Percentiles rank a stretch among this genome's conserved stretches.
phyloP scores from a whole-genome alignment of 352 stramenopile genomes.

The Nothophytophthora sp. region DNA sequence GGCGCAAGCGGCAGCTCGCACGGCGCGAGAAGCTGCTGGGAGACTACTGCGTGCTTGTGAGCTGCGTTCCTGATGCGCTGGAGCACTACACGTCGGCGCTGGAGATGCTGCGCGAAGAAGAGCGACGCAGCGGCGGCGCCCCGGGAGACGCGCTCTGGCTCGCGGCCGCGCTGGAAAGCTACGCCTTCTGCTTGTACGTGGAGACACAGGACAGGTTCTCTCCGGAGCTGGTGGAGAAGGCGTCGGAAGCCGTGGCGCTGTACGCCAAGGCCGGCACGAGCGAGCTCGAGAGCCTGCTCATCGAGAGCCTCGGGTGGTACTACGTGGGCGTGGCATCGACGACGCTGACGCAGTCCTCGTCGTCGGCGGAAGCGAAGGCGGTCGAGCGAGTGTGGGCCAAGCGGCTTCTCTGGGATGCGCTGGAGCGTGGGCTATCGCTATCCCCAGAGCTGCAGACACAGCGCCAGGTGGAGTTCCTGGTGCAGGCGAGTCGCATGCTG shows the following conservation, averaged over 20 bases:
- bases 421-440: constrained; percentile 58
- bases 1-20: constrained; percentile 48
- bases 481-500: constrained; percentile 67
- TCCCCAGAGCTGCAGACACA: constrained; percentile 49
- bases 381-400: constrained; percentile 71
- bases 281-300: constrained; percentile 72
- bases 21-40: constrained; percentile 79
- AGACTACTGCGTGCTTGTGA: constrained; percentile 75
- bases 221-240: constrained; percentile 79
- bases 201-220: constrained; percentile 56
- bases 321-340: constrained; percentile 49
- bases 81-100: constrained; percentile 73
- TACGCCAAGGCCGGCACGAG: constrained; percentile 66
- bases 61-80: constrained; percentile 61
- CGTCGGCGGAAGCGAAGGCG: constrained; percentile 36
- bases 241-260: constrained; percentile 64
- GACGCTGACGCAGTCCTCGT: constrained; percentile 9
- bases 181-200: constrained; percentile 59
- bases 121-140: constrained; percentile 52
- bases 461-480: constrained; percentile 67
- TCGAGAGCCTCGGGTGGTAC: constrained; percentile 76
- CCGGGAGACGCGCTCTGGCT: constrained; percentile 75
- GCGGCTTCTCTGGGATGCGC: constrained; percentile 62
- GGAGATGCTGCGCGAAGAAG: constrained; percentile 78
- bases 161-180: constrained; percentile 77